Conservation (phyloP, 768 basidiomycete species). For the Tricholoma bakamatsutake region DNA sequence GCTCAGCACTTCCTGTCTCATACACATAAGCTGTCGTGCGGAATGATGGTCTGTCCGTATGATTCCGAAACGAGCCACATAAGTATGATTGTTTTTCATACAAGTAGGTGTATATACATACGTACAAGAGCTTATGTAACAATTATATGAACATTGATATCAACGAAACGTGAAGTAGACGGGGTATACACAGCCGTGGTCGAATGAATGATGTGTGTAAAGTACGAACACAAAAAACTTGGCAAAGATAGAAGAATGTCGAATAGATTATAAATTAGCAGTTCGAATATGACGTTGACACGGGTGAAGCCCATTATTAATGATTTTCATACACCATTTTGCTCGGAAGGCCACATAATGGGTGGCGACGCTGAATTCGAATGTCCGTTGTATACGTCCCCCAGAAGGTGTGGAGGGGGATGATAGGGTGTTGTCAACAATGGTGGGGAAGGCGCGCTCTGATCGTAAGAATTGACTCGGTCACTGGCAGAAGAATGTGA, state of each 20-base stretch:
- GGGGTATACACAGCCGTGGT: not conserved
- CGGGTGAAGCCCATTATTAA: not conserved
- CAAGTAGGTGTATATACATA: not conserved
- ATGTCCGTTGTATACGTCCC: slow-evolving; percentile 1
- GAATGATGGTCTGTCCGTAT: not conserved
- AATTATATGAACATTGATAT: not conserved
- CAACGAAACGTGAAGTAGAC: not conserved
- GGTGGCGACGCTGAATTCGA: slow-evolving; percentile 8
- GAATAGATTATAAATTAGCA: not conserved
- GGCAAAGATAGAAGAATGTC: not conserved
- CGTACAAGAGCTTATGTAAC: not conserved
- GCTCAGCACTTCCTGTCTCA: not conserved
- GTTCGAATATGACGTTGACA: not conserved
- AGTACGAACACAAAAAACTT: not conserved
- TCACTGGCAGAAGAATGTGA: slow-evolving; percentile 8
- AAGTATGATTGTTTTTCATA: not conserved
- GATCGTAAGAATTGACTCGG: not conserved
- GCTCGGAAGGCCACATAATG: slow-evolving; percentile 12
- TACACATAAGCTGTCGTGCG: too few relatives aligned
- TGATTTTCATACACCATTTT: slow-evolving; percentile 2
- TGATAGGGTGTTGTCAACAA: slow-evolving; percentile 24
- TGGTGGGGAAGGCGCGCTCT: slow-evolving; percentile 12
- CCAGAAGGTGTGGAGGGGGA: slow-evolving; percentile 15
- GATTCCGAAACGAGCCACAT: not conserved
- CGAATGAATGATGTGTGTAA: not conserved